Base-by-base conservation (phyloP, 1,284 basidiomycete species). In the Austroboletus niveus region DNA sequence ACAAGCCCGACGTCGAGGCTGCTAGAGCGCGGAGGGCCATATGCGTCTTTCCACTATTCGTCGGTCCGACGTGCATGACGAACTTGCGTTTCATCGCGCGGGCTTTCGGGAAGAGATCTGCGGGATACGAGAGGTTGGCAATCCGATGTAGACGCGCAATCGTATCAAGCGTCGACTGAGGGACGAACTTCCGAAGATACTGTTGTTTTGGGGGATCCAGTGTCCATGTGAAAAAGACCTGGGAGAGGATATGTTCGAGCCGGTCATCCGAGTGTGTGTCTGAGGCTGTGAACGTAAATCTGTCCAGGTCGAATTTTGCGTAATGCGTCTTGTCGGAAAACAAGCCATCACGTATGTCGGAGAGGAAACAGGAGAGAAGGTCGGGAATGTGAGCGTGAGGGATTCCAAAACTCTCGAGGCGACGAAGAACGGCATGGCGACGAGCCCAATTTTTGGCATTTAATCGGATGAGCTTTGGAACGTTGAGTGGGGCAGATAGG, bases 21-120 rank as follows among this genome's bases (percentile, higher is more conserved):
- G 92, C 90, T 2, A 99, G 79, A 0, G 94, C 92, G 42, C 92
- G 85, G 11, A 99, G 76, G 0, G 95, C 96, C 61, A 89, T 87
- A 68, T 98, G 88, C 0, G 95, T 99, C 74, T 99, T 99, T 39
- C 96, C 96, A 53, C 91, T 94, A 72, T 99, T 99, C 32, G 96
- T 99, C 0, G 96, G 96, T 0, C 96, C 96, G 52, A 99, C 93
- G 66, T 99, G 96, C 74, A 99, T 86, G 69, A 96, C 90, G 58
- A 98, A 77, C 61, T 87, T 88, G 17, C 96, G 82, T 8, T 78
- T 80, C 51, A 85, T 61, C 9, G 57, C 36, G 24, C 77, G 75
- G 2, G 76, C 68, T 22, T 51, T 35, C 0, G 66, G 61, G 52
- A 68, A 77, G 15, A 57, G 52, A 49, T 72, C 68, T 1, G 67